These are phyloP conservation scores for Geotrichum aggregatum DNA, from an alignment of 1,139 yeast species.

Conservation along the genomic window DNA sequence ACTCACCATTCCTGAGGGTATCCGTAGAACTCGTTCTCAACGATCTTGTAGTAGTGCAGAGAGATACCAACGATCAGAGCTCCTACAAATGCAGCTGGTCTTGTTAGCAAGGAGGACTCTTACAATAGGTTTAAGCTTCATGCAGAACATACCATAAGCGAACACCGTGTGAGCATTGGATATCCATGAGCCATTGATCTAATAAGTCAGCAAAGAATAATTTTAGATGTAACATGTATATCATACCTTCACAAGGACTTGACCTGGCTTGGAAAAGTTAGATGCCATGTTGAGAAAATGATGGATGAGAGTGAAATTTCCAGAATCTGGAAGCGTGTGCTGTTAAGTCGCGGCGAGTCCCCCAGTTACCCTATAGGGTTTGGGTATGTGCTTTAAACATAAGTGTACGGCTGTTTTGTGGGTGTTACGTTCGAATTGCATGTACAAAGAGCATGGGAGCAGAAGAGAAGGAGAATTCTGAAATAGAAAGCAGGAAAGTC, in stretches of 20 bases:
- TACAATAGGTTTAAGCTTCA: background rate
- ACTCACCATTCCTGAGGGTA: constrained; percentile 91
- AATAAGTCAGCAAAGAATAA: constrained; percentile 4
- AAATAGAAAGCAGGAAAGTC: too few species aligned
- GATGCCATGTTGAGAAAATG: background rate
- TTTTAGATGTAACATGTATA: too few species aligned
- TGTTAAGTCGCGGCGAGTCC: background rate
- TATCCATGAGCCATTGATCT: constrained; percentile 57
- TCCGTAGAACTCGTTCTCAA: constrained; percentile 76
- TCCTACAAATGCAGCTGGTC: constrained; percentile 57
- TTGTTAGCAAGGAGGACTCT: background rate
- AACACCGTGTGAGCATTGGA: constrained; percentile 68
- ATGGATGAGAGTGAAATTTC: background rate
- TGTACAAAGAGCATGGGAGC: too few species aligned
- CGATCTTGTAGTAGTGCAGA: constrained; percentile 81
- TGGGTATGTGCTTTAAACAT: too few species aligned
- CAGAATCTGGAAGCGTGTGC: background rate
- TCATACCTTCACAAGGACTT: constrained; percentile 17
- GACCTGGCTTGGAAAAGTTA: constrained; percentile 21
- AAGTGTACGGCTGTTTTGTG: too few species aligned
- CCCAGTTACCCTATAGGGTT: background rate
- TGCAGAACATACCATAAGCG: constrained; percentile 44
- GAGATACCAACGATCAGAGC: constrained; percentile 70
- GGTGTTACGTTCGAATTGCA: too few species aligned
- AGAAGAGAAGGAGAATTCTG: too few species aligned